Evolutionary conservation across 2,329 filamentous ascomycete species (phyloP).

Genomic region (Aspergillus fructus): DNA sequence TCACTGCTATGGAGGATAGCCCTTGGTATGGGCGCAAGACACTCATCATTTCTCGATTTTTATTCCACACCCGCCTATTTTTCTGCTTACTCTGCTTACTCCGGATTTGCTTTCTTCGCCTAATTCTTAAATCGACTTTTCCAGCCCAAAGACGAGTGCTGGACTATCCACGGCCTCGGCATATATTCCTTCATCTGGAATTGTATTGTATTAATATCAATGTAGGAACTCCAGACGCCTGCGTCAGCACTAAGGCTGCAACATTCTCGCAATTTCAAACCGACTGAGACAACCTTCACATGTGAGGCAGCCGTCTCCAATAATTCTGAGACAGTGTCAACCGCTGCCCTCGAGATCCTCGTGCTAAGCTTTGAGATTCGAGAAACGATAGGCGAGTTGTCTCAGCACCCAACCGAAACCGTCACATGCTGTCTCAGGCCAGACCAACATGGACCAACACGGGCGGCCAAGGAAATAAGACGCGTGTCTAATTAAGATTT

Average conservation of each 20-base stretch:
- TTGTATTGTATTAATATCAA: too few species aligned
- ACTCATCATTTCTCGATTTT: not conserved
- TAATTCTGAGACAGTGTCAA: conserved; percentile 1
- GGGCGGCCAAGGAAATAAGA: not conserved
- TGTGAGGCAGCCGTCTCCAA: not conserved
- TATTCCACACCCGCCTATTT: not conserved
- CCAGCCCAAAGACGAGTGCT: not conserved
- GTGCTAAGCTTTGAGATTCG: conserved; percentile 2
- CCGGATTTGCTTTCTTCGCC: not conserved
- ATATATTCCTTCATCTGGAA: not conserved
- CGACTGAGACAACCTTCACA: not conserved
- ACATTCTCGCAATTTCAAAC: not conserved
- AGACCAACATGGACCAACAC: not conserved
- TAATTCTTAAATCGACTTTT: not conserved
- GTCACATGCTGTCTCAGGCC: not conserved
- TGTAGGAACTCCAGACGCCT: too few species aligned
- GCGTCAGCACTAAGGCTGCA: not conserved
- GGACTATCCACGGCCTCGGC: not conserved
- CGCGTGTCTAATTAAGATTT: not conserved
- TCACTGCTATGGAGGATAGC: not conserved
- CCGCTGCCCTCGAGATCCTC: not conserved
- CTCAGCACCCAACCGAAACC: not conserved
- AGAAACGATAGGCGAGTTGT: conserved; percentile 1
- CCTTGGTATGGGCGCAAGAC: not conserved
- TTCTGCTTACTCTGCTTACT: not conserved